Base-by-base conservation (phyloP, 2,329 filamentous ascomycete genomes). In the Emergomyces orientalis region DNA sequence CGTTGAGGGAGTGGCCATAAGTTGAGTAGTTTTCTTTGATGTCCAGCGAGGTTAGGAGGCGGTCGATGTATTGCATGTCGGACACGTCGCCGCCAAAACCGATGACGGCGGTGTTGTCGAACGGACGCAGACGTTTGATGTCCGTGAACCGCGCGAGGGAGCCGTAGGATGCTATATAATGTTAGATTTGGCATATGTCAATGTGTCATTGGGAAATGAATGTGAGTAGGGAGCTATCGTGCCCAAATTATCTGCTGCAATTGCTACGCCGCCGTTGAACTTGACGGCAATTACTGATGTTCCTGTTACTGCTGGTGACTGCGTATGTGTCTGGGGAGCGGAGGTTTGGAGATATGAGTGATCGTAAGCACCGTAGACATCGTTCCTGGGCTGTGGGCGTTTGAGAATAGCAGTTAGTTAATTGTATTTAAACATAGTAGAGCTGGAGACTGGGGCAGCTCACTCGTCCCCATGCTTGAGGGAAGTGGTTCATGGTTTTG, bases 21-120 rank as follows among this genome's bases (percentile, higher is more conserved):
- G 77, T 72, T 57, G 83, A 83, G 82, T 99, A 97, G 74, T 91
- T 88, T 82, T 97, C 92, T 75, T 88, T 84, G 76, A 95, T 91
- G 75, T 89, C 86, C 71, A 97, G 88, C 66, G 90, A 88, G 73
- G 84, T 88, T 70, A 99, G 88, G 72, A 96, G 86, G 70, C 94
- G 82, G 84, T 96, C 89, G 69, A 99, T 86, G 81, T 95, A 95
- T 82, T 99, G 94, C 94, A 99, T 97, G 81, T 99, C 94, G 67
- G 90, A 96, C 71, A 99, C 88, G 80, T 99, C 94, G 76, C 94
- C 94, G 76, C 91, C 91, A 79, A 97, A 96, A 71, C 94, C 94
- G 73, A 99, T 83, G 65, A 97, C 85, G 37, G 91, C 87, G 67
- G 87, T 86, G 68, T 87, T 83, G 78, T 91, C 90, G 78, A 97